Evolutionary conservation across 768 basidiomycete species (phyloP).

Genomic region (Leccinum disarticulatum): DNA sequence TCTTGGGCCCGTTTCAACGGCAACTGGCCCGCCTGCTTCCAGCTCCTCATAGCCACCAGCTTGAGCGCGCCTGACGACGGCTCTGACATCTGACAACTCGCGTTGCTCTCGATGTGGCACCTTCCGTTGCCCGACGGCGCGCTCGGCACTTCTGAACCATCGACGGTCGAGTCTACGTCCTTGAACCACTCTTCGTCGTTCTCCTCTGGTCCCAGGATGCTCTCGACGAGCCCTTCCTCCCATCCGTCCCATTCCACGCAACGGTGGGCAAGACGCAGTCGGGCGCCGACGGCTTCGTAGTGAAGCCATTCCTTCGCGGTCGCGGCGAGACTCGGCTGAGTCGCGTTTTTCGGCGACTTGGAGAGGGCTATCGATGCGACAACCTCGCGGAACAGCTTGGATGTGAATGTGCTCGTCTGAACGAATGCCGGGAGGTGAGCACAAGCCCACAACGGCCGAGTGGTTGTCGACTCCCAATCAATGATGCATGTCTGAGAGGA

Average conservation of each 20-base stretch:
- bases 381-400: conserved; percentile 66
- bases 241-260: conserved; percentile 89
- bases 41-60: conserved; percentile 27
- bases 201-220: conserved; percentile 72
- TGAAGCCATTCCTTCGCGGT: conserved; percentile 72
- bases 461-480: conserved; percentile 91
- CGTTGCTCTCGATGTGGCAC: not conserved
- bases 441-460: conserved; percentile 80
- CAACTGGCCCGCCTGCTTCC: conserved; percentile 44
- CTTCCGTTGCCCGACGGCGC: conserved; percentile 2
- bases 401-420: conserved; percentile 73
- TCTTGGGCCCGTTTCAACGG: conserved; percentile 61
- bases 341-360: conserved; percentile 21
- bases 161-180: conserved; percentile 32
- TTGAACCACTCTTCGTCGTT: conserved; percentile 72
- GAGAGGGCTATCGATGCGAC: conserved; percentile 47
- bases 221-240: conserved; percentile 81
- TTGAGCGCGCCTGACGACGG: conserved; percentile 22
- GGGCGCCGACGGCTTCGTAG: conserved; percentile 63
- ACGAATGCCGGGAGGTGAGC: conserved; percentile 82
- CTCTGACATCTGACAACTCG: conserved; percentile 8
- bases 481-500: conserved; percentile 73
- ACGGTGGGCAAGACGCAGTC: conserved; percentile 74
- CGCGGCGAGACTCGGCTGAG: conserved; percentile 35
- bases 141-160: conserved; percentile 20